Conservation (phyloP, 768 basidiomycete genomes). For the Kondoa subrosea region DNA sequence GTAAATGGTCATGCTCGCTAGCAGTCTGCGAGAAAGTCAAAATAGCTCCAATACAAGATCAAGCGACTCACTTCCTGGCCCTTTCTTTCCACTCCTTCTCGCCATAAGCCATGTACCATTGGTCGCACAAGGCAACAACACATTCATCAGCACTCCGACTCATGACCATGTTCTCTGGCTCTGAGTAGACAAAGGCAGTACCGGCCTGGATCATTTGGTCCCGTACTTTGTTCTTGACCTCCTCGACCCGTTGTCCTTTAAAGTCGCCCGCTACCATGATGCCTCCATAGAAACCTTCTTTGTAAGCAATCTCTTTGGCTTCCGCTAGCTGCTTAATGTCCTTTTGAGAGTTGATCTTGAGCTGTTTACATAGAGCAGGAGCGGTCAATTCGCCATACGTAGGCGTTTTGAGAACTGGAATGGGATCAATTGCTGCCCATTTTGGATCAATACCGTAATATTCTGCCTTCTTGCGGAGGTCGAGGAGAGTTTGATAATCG, state of each 20-base stretch:
- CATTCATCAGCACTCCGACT: conserved; percentile 90
- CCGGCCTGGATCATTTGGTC: conserved; percentile 60
- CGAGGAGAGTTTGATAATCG: conserved; percentile 74
- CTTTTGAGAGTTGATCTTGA: conserved; percentile 91
- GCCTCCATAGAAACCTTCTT: conserved; percentile 93
- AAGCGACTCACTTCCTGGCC: conserved; percentile 52
- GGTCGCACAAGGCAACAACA: conserved; percentile 92
- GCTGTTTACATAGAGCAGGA: conserved; percentile 57
- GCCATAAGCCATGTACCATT: conserved; percentile 98
- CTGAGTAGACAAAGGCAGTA: conserved; percentile 76
- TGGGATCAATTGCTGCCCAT: conserved; percentile 69
- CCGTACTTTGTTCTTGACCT: conserved; percentile 78
- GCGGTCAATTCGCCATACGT: conserved; percentile 87
- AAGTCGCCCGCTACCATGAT: conserved; percentile 81
- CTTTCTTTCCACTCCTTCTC: conserved; percentile 73
- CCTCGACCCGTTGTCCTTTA: conserved; percentile 71
- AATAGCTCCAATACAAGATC: conserved; percentile 10
- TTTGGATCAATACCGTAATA: conserved; percentile 84
- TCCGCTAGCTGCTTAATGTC: conserved; percentile 83
- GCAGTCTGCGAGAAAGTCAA: conserved; percentile 39
- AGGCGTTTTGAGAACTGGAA: conserved; percentile 73
- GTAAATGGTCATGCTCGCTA: conserved; percentile 78
- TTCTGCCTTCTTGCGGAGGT: conserved; percentile 87
- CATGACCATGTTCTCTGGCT: conserved; percentile 80
- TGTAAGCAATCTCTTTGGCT: conserved; percentile 94